Conservation (phyloP, 106 monocot species). For the Chionographis japonica region DNA sequence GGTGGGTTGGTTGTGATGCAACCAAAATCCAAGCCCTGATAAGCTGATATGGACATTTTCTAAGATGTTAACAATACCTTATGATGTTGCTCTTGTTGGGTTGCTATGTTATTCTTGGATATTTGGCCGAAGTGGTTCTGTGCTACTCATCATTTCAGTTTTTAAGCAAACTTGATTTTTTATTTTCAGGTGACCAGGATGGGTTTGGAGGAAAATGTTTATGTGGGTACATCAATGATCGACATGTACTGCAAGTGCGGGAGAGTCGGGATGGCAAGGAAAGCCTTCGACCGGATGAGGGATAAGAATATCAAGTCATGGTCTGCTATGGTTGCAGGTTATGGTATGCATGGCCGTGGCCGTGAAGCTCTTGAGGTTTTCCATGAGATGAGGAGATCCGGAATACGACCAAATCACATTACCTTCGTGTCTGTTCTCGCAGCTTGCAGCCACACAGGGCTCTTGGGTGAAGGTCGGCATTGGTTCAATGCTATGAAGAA, state of each 20-base stretch:
- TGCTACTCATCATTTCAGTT: neutral
- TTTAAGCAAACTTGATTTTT: neutral
- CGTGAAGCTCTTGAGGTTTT: conserved; percentile 73
- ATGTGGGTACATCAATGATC: conserved; percentile 68
- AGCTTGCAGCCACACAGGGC: conserved; percentile 85
- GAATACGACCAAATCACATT: conserved; percentile 59
- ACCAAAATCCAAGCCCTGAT: too few relatives aligned
- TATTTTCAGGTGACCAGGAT: conserved; percentile 58
- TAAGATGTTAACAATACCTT: too few relatives aligned
- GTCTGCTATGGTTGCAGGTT: conserved; percentile 79
- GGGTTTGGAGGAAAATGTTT: conserved; percentile 68
- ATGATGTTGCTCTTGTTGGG: too few relatives aligned
- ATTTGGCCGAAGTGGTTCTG: too few relatives aligned
- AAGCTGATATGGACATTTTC: too few relatives aligned
- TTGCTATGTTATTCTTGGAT: too few relatives aligned
- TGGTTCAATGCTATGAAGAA: conserved; percentile 63
- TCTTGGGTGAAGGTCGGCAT: conserved; percentile 55
- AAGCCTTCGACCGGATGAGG: conserved; percentile 48
- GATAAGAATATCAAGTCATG: conserved; percentile 70
- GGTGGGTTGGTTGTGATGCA: too few relatives aligned
- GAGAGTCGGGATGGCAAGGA: conserved; percentile 59
- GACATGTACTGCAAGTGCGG: conserved; percentile 97
- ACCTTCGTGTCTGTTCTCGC: conserved; percentile 79
- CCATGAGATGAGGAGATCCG: conserved; percentile 44
- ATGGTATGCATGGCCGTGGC: conserved; percentile 72